Conservation (phyloP, 2,329 filamentous ascomycete species). For the Gliomastix tumulicola region DNA sequence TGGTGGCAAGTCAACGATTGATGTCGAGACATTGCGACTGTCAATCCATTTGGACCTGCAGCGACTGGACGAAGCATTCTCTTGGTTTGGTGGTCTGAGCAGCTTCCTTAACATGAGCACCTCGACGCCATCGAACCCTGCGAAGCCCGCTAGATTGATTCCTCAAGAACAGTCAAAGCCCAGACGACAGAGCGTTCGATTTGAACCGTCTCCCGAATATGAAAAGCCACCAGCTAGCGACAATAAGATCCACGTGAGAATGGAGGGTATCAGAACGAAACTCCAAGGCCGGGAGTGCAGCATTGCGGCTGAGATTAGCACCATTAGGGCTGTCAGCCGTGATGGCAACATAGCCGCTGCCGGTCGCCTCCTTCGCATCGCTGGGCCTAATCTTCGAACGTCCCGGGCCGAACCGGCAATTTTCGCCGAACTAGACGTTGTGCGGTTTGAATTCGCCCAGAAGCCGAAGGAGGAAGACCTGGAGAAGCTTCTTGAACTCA, state of each 20-base stretch:
- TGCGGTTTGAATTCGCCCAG: slow-evolving; percentile 65
- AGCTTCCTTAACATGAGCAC: slow-evolving; percentile 83
- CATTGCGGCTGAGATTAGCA: slow-evolving; percentile 67
- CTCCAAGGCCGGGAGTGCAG: slow-evolving; percentile 74
- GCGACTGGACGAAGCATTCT: slow-evolving; percentile 76
- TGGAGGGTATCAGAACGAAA: slow-evolving; percentile 70
- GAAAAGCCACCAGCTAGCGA: slow-evolving; percentile 37
- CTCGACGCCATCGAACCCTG: slow-evolving; percentile 66
- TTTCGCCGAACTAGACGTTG: slow-evolving; percentile 54
- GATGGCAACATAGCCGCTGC: slow-evolving; percentile 64
- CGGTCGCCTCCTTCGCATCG: slow-evolving; percentile 68
- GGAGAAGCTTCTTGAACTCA: slow-evolving; percentile 72
- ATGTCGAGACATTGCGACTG: slow-evolving; percentile 70
- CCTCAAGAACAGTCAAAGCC: slow-evolving; percentile 19
- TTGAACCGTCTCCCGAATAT: slow-evolving; percentile 44
- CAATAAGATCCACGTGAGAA: slow-evolving; percentile 67
- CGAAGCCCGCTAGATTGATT: slow-evolving; percentile 12
- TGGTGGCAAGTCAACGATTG: slow-evolving; percentile 40
- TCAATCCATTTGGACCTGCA: slow-evolving; percentile 71
- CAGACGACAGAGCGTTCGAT: slow-evolving; percentile 50
- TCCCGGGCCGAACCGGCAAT: slow-evolving; percentile 52
- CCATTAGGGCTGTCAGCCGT: slow-evolving; percentile 73
- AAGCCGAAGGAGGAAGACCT: slow-evolving; percentile 74
- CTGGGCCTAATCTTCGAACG: slow-evolving; percentile 58
- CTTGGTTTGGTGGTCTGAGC: slow-evolving; percentile 85